phyloP scores from a whole-genome alignment of 495 filamentous ascomycete species.

The Hypoxylon rickii region DNA sequence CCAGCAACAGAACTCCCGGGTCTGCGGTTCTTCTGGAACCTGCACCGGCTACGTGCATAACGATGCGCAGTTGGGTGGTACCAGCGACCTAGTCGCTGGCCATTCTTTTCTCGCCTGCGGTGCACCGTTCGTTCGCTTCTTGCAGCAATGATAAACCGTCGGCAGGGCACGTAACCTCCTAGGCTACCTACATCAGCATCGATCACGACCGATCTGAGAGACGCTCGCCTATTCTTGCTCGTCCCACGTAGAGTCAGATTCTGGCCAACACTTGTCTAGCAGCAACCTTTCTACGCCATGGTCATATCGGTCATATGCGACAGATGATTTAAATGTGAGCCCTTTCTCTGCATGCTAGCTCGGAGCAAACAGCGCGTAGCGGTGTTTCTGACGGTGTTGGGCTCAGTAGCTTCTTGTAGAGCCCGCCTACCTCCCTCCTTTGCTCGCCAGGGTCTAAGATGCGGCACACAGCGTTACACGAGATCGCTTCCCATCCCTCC shows the following conservation, averaged over 20 bases:
- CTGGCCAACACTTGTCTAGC: slow-evolving; percentile 7
- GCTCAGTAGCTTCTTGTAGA: no score
- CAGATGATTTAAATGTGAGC: not conserved
- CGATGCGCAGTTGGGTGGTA: not conserved
- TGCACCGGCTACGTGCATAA: slow-evolving; percentile 22
- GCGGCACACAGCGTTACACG: slow-evolving; percentile 24
- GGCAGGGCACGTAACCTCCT: slow-evolving; percentile 4
- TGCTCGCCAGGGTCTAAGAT: no score
- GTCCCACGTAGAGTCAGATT: slow-evolving; percentile 17
- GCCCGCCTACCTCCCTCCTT: no score
- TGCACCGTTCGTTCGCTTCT: slow-evolving; percentile 22
- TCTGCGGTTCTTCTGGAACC: slow-evolving; percentile 4
- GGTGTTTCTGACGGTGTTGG: no score
- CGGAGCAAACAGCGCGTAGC: no score
- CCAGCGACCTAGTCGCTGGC: slow-evolving; percentile 1
- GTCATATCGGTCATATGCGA: not conserved
- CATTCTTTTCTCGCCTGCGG: slow-evolving; percentile 8
- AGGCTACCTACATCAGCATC: slow-evolving; percentile 7
- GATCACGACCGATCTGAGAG: slow-evolving; percentile 7
- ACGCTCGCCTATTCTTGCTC: not conserved
- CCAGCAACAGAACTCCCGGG: slow-evolving; percentile 10
- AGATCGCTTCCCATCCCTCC: slow-evolving; percentile 17
- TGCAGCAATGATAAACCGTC: not conserved
- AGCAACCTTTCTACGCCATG: not conserved
- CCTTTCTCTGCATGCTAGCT: no score